A percentile compares a stretch with the other conserved stretches of the same genome.
phyloP scores from a whole-genome alignment of 176 grass and related monocot genomes.

The Juncus effusus region DNA sequence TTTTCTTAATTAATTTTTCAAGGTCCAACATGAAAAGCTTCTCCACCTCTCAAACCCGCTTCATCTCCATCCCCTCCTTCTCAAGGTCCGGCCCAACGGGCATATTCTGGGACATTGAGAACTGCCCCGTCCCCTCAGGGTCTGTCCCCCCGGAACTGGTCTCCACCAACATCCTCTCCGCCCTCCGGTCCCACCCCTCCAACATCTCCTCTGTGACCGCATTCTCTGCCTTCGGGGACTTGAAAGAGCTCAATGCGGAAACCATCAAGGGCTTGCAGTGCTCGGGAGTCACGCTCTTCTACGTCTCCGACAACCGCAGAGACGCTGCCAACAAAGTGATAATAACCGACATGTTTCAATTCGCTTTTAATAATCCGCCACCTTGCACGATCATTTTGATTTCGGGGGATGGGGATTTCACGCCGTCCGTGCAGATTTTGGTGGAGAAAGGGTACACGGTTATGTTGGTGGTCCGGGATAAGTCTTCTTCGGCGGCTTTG shows the following conservation, averaged over 20 bases:
- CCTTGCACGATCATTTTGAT: constrained; percentile 45
- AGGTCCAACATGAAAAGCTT: no score
- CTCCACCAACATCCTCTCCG: constrained; percentile 71
- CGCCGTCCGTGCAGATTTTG: constrained; percentile 48
- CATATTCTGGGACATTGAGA: constrained; percentile 98
- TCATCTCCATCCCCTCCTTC: background rate
- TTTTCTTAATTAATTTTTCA: no score
- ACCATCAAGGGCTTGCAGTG: constrained; percentile 88
- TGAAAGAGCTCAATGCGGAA: no score
- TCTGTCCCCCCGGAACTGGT: constrained; percentile 80
- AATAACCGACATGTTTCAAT: constrained; percentile 46
- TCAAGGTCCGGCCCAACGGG: constrained; percentile 36
- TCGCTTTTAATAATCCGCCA: constrained; percentile 41
- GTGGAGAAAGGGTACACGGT: constrained; percentile 41
- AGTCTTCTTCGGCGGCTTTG: constrained; percentile 29
- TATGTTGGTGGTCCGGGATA: constrained; percentile 42
- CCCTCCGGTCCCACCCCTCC: constrained; percentile 61
- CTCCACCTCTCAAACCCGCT: background rate
- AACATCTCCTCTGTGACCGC: constrained; percentile 53
- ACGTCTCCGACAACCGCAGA: no score
- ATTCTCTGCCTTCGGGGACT: constrained; percentile 91
- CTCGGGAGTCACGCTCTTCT: constrained; percentile 48
- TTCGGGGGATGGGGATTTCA: constrained; percentile 45
- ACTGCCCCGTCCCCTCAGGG: constrained; percentile 61
- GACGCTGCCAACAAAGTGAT: no score